phyloP scores from a whole-genome alignment of 139 green algal genomes.

The Micractinium sp. region DNA sequence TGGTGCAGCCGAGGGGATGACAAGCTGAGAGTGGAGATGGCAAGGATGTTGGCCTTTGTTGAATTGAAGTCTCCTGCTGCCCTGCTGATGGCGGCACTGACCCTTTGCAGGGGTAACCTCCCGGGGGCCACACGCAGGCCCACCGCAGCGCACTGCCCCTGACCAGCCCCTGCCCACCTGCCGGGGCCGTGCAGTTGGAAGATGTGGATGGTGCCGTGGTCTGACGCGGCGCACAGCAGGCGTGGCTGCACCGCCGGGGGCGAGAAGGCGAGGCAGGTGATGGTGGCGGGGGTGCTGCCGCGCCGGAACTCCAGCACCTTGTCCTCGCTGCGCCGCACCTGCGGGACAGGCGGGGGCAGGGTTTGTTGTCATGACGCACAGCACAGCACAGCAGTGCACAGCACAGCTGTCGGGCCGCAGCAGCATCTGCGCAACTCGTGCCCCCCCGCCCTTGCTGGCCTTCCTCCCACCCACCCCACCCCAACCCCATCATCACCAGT shows the following conservation, averaged over 20 bases:
- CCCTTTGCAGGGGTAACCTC: neutral
- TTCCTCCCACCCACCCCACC: too few species aligned
- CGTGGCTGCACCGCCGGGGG: slow-evolving; percentile 49
- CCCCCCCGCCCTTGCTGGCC: too few species aligned
- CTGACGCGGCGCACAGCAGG: slow-evolving; percentile 72
- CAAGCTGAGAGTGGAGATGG: too few species aligned
- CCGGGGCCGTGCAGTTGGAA: slow-evolving; percentile 55
- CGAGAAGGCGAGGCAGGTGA: slow-evolving; percentile 75
- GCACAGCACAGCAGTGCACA: neutral
- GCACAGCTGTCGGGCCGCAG: too few species aligned
- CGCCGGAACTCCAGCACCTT: slow-evolving; percentile 59
- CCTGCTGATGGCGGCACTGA: neutral
- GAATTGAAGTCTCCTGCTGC: too few species aligned
- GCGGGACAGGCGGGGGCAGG: neutral
- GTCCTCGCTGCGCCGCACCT: slow-evolving; percentile 29
- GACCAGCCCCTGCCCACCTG: slow-evolving; percentile 13
- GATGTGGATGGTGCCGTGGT: slow-evolving; percentile 78
- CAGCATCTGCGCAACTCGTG: too few species aligned
- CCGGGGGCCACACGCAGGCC: too few species aligned
- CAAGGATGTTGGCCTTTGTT: too few species aligned
- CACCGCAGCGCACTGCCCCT: too few species aligned
- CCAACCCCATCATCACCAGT: neutral
- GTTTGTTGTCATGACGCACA: neutral
- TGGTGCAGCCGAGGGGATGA: neutral
- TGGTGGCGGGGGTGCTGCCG: slow-evolving; percentile 62